A percentile compares a stretch with the other conserved stretches of the same genome.
These are phyloP conservation scores for Chamaecrista fasciculata DNA, from an alignment of 306 rosid genomes.

Conservation along the genomic window DNA sequence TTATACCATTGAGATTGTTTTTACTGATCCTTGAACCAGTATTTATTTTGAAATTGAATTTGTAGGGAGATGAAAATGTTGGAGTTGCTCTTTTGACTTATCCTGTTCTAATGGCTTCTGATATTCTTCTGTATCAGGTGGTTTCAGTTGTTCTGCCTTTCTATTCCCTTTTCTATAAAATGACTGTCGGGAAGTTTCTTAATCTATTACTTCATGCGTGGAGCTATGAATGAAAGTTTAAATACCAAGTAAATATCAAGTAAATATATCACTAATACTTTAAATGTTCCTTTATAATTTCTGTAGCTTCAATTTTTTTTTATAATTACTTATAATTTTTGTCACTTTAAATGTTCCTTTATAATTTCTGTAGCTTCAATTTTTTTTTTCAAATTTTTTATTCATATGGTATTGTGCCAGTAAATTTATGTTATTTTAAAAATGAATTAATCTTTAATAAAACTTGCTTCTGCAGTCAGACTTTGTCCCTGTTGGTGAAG, in stretches of 20 bases:
- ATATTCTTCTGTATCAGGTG: conserved; percentile 96
- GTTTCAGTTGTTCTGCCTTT: conserved; percentile 25
- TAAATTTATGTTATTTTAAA: conserved; percentile 30
- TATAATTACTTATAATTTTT: no score
- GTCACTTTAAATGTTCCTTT: conserved; percentile 5
- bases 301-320: conserved; percentile 4
- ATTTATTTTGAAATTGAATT: conserved; percentile 35
- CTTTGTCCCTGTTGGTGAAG: conserved; percentile 96
- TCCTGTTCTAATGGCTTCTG: conserved; percentile 99
- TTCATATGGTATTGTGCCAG: conserved; percentile 24
- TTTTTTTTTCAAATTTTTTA: conserved; percentile 18
- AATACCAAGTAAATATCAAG: conserved; percentile 22
- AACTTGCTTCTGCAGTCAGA: conserved; percentile 76
- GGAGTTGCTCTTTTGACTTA: conserved; percentile 95
- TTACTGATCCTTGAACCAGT: conserved; percentile 24
- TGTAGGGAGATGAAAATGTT: conserved; percentile 95
- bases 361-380: conserved; percentile 9
- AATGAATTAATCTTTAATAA: conserved; percentile 40
- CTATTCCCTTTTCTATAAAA: conserved; percentile 13
- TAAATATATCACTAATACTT: conserved; percentile 22
- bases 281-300: conserved; percentile 11
- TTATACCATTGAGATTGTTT: conserved; percentile 13
- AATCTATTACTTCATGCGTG: not conserved
- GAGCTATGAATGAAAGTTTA: conserved; percentile 16
- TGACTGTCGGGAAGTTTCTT: conserved; percentile 3